A percentile compares a stretch with the other conserved stretches of the same genome.
These are phyloP conservation scores for Venturia pyrina DNA, from an alignment of 2,329 filamentous ascomycete genomes.

Conservation along the genomic window DNA sequence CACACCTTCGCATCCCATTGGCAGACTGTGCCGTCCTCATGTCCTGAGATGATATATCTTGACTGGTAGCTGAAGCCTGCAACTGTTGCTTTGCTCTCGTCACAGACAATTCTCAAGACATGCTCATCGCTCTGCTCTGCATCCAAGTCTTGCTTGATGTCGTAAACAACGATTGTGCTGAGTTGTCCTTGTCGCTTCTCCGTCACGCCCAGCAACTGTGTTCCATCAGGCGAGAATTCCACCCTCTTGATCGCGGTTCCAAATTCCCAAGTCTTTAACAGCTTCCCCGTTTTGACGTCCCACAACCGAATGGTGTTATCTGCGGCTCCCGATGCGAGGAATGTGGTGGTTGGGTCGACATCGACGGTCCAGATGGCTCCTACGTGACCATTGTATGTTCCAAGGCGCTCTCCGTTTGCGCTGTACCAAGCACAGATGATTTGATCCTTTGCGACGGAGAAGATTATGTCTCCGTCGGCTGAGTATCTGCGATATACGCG, in stretches of 20 bases:
- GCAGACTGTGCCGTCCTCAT: constrained; percentile 90
- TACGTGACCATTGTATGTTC: constrained; percentile 93
- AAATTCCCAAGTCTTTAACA: constrained; percentile 97
- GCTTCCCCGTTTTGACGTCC: constrained; percentile 87
- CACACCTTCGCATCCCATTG: constrained; percentile 79
- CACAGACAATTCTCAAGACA: constrained; percentile 77
- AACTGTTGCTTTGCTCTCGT: constrained; percentile 87
- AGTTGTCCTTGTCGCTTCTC: constrained; percentile 98
- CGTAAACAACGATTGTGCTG: constrained; percentile 85
- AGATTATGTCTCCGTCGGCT: constrained; percentile 90
- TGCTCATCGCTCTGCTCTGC: constrained; percentile 80
- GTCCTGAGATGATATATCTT: constrained; percentile 94
- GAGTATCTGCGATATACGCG: constrained; percentile 54
- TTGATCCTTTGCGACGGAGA: constrained; percentile 93
- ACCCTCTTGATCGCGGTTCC: constrained; percentile 94
- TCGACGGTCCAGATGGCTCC: constrained; percentile 99
- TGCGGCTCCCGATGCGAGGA: constrained; percentile 90
- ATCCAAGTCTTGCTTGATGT: constrained; percentile 74
- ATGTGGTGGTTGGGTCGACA: constrained; percentile 80
- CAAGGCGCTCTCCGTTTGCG: constrained; percentile 94
- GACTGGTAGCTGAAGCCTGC: constrained; percentile 91
- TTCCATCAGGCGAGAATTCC: constrained; percentile 93
- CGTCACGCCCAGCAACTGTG: constrained; percentile 81
- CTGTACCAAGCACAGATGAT: constrained; percentile 95
- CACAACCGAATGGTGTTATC: constrained; percentile 98